phyloP scores from a whole-genome alignment of 805 yeast genomes.

The Wilhelminamyces savonicus region DNA sequence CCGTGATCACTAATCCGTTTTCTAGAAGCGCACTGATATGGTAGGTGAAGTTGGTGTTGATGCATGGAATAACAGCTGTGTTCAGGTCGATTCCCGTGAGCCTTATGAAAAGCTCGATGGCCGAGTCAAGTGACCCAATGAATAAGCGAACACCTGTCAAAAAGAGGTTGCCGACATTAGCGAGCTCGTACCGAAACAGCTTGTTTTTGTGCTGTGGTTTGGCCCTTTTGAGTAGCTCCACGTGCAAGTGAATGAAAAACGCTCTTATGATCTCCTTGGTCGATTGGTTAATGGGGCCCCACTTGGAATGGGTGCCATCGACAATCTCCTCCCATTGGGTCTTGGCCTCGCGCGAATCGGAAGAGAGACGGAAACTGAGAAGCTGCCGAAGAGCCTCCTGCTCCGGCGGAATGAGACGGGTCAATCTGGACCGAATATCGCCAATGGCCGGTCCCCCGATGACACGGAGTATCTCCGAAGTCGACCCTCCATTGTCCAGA shows the following conservation, averaged over 20 bases:
- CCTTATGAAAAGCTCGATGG: constrained; percentile 68
- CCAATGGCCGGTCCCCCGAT: constrained; percentile 96
- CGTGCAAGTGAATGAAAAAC: constrained; percentile 72
- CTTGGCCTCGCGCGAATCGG: constrained; percentile 46
- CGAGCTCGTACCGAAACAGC: constrained; percentile 67
- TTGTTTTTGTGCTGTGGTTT: constrained; percentile 39
- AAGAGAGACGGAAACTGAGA: constrained; percentile 44
- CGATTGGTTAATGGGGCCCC: constrained; percentile 56
- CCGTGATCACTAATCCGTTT: constrained; percentile 72
- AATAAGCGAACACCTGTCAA: constrained; percentile 77
- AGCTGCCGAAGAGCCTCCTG: constrained; percentile 27
- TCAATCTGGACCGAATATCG: constrained; percentile 77
- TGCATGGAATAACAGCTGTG: constrained; percentile 66
- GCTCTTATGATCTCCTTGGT: constrained; percentile 69
- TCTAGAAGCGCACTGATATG: constrained; percentile 73
- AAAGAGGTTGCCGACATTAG: constrained; percentile 81
- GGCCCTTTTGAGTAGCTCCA: constrained; percentile 65
- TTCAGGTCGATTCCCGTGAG: constrained; percentile 52
- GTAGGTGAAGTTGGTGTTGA: constrained; percentile 78
- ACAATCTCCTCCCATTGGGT: constrained; percentile 72
- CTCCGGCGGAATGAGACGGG: constrained; percentile 59
- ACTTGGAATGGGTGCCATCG: constrained; percentile 68
- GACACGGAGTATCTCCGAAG: constrained; percentile 79
- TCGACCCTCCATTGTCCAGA: constrained; percentile 92
- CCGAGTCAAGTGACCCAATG: constrained; percentile 78